Base-by-base conservation (phyloP, 1,284 basidiomycete species). In the Agaricales sp. region DNA sequence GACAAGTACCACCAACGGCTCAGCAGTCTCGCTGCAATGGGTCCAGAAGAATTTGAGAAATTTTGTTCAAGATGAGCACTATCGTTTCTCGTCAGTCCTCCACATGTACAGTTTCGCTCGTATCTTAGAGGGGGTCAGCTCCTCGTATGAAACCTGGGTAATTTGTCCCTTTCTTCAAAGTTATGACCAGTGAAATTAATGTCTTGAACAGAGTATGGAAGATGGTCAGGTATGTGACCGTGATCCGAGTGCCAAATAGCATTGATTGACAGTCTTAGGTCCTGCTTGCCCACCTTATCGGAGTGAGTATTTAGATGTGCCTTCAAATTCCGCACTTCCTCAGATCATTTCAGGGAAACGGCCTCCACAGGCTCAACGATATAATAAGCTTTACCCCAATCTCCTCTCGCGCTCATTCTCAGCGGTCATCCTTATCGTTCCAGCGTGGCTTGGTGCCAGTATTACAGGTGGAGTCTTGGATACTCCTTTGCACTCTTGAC, bases 391-490 rank as follows among this genome's bases (percentile, higher is more conserved):
- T 73, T 65, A 57, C 65, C 0, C 59, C 63, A 0, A 72, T 82
- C n/a, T 68, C 67, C 12, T 55, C 57, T 11, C 58, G 53, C 39
- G 70, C 65, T 2, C 68, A 63, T 21, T 63, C 57, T 21, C 61
- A 51, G 43, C 54, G 55, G 0, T 58, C 59, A 0, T 57, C 59
- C 0, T 63, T 86, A 16, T 83, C 81, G 0, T 86, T 85, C 51
- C 81, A 84, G 54, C 63, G 70, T 18, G 77, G 74, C 0, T 74
- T 75, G 52, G 60, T 85, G 12, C 78, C 76, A 0, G 53, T 85
- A 12, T 61, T 87, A 18, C 69, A 74, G 48, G 82, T 83, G 55
- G 37, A 69, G 52, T 14, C 19, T 4, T 43, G 14, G 6, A 6
- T 14, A 30, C 14, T 14, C 51, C 3, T 8, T 13, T 20, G 22